Base-by-base conservation (phyloP, 2,329 filamentous ascomycete genomes). In the Penicillium verrucosum region DNA sequence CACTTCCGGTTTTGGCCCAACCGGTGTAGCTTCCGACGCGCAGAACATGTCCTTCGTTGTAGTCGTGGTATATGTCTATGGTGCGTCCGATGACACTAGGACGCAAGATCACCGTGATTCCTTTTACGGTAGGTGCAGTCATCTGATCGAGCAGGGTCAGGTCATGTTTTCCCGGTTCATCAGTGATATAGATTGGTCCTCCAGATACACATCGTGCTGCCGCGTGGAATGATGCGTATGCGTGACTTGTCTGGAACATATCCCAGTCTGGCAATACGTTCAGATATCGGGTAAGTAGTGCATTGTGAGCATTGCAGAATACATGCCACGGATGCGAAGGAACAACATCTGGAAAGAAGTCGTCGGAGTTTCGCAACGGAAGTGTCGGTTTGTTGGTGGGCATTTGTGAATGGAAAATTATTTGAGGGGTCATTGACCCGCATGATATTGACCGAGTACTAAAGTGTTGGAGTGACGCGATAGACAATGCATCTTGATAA, bases 181-280 rank as follows among this genome's bases (percentile, higher is more conserved):
- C 94, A 0, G 93, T 97, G 70, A 99, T 92, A 67, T 95, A 97
- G 40, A 99, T 88, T 0, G 93, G 94, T 0, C 94, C 94, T 9
- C 94, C 94, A 46, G 88, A 92, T 10, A 99, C 80, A 71, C 91
- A 96, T 45, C 94, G 84, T 2, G 92, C 92, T 1, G 94, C 93
- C 5, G 90, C 94, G 65, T 99, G 94, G 70, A 94, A 96, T 0
- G 82, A 84, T 0, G 89, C 89, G 71, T 90, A 96, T 1, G 81
- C 76, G 62, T 88, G 85, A 21, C 77, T 79, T 1, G 86, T 88
- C 66, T 89, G 86, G 67, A 89, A 89, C 86, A 89, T 89, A 67
- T 89, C 86, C 86, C 86, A 89, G 72, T 97, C 92, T 0, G 94
- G 93, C 0, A 97, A 76, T 1, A 91, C 84, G 64, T 97, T 96